Evolutionary conservation across 371 early-diverging fungal genomes (phyloP).

Genomic region (Actinomucor elegans): DNA sequence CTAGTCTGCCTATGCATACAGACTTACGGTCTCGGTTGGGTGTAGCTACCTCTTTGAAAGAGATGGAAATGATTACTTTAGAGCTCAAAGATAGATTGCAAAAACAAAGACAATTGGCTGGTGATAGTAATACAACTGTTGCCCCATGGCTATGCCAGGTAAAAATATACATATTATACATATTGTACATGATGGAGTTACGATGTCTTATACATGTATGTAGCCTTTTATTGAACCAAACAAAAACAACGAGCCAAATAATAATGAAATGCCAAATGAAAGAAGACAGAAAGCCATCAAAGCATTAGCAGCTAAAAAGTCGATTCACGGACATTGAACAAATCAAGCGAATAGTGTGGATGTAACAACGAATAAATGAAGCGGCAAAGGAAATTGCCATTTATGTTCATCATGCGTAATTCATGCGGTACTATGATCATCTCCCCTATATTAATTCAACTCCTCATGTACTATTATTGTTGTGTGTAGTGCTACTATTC

Average conservation of each 20-base stretch:
- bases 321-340: background rate
- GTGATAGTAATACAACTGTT: slow-evolving; percentile 49
- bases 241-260: too few relatives aligned
- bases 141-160: slow-evolving; percentile 57
- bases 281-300: slow-evolving; percentile 1
- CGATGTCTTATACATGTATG: too few relatives aligned
- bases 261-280: background rate
- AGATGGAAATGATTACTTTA: slow-evolving; percentile 45
- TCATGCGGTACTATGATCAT: slow-evolving; percentile 2
- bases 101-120: slow-evolving; percentile 16
- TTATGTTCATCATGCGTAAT: slow-evolving; percentile 12
- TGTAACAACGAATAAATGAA: background rate
- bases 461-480: background rate
- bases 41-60: slow-evolving; percentile 30
- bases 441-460: background rate
- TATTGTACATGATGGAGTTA: background rate
- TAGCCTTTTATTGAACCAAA: too few relatives aligned
- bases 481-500: too few relatives aligned
- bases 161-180: background rate
- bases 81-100: slow-evolving; percentile 19
- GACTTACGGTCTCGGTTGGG: slow-evolving; percentile 72
- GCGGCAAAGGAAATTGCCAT: slow-evolving; percentile 6
- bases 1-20: slow-evolving; percentile 64
- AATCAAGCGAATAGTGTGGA: background rate
- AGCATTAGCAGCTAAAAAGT: background rate